Base-by-base conservation (phyloP, 352 stramenopile species). In the Aphanomyces invadans region DNA sequence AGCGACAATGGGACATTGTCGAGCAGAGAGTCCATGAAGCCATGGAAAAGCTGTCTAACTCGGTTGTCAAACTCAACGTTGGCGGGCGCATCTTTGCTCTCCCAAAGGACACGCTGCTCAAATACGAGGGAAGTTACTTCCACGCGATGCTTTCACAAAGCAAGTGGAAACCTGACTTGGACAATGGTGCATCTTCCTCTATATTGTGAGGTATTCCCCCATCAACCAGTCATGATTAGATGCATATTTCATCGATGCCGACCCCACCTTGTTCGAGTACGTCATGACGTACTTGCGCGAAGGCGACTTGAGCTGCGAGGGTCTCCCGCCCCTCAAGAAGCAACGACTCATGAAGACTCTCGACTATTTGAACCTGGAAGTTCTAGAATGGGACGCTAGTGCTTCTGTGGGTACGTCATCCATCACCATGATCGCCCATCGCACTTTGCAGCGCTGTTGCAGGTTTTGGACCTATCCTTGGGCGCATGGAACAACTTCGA, bases 41-140 rank as follows among this genome's bases (percentile, higher is more conserved):
- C 11, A 5, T 64, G n/a, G 55, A 64, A 29, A 55, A 57, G 26
- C 42, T 67, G 17, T 48, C 60, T 11, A 11, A 57, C 26, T 67
- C 60, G 15, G 49, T 60, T 23, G 61, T 71, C 48, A 66, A 62
- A 19, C 42, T 71, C 52, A 63, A 71, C 26, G 65, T 71, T 10
- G 65, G 65, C 15, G 65, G 65, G 12, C 45, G 48, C 5, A 65
- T 71, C 57, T 71, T 71, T 61, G 55, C 44, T 23, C 60, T 62
- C 7, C 33, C 54, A 11, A 71, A 67, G 45, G 48, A 53, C 2
- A 65, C 55, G 15, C 36, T 71, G 33, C 46, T 71, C 5, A 44
- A 49, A 10, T 51, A 61, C 28, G 56, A 66, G 44, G 65, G 65
- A 28, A 71, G 46, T 38, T 71, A 71, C 23, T 71, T 71, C 26